Base-by-base conservation (phyloP, 176 grass and related monocot genomes). In the Bothriochloa decipiens region DNA sequence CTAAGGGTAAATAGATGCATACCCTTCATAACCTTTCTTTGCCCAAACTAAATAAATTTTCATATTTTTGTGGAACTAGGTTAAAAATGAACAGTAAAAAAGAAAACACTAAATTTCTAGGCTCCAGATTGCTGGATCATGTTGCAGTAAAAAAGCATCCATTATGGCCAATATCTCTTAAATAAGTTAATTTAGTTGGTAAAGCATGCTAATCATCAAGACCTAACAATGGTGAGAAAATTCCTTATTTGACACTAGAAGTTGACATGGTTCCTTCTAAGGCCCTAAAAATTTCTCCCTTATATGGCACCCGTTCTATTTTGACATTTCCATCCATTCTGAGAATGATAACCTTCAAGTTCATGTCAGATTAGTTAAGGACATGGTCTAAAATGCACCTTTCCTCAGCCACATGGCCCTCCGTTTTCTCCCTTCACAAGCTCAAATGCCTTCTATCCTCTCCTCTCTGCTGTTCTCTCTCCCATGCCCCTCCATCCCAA, bases 81-180 rank as follows among this genome's bases (percentile, higher is more conserved):
- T 73, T 25, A 67, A 45, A 11, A 45, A 79, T 4, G 76, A 25
- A 43, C 4, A 25, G 22, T 36, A 65, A 36, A 26, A 16, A 70
- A 73, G 33, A 57, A 70, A 17, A 65, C 16, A 65, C 13, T 4
- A 80, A 25, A 62, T 62, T 25, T 62, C 58, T 62, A 26, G 58
- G 23, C 1, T 62, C 3, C 0, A 25, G n/a, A 13, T 62, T 12
- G 58, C 32, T 57, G 39, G 4, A 71, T 27, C 72, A 27, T 85
- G 43, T 4, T 55, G 16, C 18, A 32, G 33, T 13, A n/a, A n/a
- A 72, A 45, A 11, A 26, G 11, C 10, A 77, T 73, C 20, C 49
- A 43, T 16, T 28, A 86, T 75, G 28, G n/a, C 66, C 49, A 75
- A 49, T 50, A 36, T 7, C 17, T 75, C 73, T 55, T 14, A 43